These are phyloP conservation scores for Calonectria montana DNA, from an alignment of 2,329 filamentous ascomycete species.

Conservation along the genomic window DNA sequence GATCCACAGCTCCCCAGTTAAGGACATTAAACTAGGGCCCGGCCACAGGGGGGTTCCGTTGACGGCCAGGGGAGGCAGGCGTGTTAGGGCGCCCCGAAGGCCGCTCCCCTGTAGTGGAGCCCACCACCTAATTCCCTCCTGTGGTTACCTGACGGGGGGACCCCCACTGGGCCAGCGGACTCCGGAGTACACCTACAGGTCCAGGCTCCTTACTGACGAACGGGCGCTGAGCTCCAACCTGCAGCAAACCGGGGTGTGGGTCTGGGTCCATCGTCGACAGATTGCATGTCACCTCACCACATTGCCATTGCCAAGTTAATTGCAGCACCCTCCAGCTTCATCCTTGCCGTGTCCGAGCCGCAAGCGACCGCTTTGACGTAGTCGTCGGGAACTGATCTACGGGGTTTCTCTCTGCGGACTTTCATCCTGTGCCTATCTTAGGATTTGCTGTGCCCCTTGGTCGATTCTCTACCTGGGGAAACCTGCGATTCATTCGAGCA, in stretches of 20 bases:
- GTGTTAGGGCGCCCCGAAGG: slow-evolving; percentile 16
- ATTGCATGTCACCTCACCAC: slow-evolving; percentile 14
- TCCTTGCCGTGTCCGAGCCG: slow-evolving; percentile 30
- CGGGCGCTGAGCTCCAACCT: slow-evolving; percentile 9
- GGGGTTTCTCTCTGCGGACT: slow-evolving; percentile 35
- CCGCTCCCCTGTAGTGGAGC: slow-evolving; percentile 15
- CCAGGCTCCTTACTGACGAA: slow-evolving; percentile 3
- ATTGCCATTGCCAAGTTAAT: slow-evolving; percentile 2
- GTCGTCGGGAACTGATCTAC: slow-evolving; percentile 29
- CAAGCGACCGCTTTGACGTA: slow-evolving; percentile 23
- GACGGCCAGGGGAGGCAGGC: slow-evolving; percentile 12
- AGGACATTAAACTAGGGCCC: slow-evolving; percentile 8
- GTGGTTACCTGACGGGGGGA: background rate
- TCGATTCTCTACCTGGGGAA: slow-evolving; percentile 14
- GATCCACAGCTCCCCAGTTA: slow-evolving; percentile 5
- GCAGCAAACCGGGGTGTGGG: slow-evolving; percentile 1
- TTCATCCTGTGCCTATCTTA: slow-evolving; percentile 18
- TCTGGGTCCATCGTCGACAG: slow-evolving; percentile 10
- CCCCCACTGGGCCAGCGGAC: background rate
- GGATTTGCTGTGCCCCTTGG: slow-evolving; percentile 26
- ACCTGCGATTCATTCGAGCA: background rate
- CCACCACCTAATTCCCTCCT: slow-evolving; percentile 3
- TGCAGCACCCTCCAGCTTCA: slow-evolving; percentile 17
- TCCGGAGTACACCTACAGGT: background rate
- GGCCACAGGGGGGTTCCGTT: slow-evolving; percentile 17